Evolutionary conservation across 2,329 filamentous ascomycete genomes (phyloP).

Genomic region (Proliferodiscus dingleyae): DNA sequence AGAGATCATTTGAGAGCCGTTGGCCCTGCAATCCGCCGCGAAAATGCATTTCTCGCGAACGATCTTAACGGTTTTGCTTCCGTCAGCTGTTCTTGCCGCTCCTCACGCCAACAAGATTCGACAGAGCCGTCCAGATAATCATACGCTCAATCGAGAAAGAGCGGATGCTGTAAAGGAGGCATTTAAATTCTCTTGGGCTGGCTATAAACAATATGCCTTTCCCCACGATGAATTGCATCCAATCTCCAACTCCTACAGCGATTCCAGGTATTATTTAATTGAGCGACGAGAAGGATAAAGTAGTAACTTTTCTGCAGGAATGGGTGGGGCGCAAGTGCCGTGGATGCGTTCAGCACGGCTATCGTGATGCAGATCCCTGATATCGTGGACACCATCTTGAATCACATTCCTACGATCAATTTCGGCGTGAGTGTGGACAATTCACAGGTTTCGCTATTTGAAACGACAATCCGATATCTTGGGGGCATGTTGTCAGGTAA

Average conservation of each 20-base stretch:
- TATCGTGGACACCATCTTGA: conserved; percentile 65
- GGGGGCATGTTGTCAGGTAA: conserved; percentile 72
- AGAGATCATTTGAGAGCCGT: background rate
- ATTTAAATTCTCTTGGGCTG: conserved; percentile 67
- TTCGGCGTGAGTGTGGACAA: conserved; percentile 60
- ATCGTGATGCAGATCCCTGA: conserved; percentile 67
- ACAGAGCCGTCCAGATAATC: conserved; percentile 17
- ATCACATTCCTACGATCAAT: conserved; percentile 65
- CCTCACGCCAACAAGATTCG: conserved; percentile 13
- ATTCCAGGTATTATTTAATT: conserved; percentile 57
- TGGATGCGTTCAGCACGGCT: conserved; percentile 77
- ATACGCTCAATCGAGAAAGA: conserved; percentile 30
- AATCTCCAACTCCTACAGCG: conserved; percentile 56
- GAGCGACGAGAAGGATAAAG: too few relatives aligned
- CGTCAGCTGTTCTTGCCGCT: conserved; percentile 12
- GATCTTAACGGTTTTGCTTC: conserved; percentile 11
- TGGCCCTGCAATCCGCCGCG: background rate
- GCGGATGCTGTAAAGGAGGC: conserved; percentile 61
- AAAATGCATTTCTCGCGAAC: conserved; percentile 22
- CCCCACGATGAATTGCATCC: conserved; percentile 73
- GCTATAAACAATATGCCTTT: conserved; percentile 70
- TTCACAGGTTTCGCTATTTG: conserved; percentile 67
- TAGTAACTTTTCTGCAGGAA: conserved; percentile 48
- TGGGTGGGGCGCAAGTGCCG: conserved; percentile 77
- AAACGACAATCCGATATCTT: conserved; percentile 86